Percentiles rank a stretch among this genome's conserved stretches.
phyloP scores from a whole-genome alignment of 441 rosid genomes.

The Metrosideros polymorpha region DNA sequence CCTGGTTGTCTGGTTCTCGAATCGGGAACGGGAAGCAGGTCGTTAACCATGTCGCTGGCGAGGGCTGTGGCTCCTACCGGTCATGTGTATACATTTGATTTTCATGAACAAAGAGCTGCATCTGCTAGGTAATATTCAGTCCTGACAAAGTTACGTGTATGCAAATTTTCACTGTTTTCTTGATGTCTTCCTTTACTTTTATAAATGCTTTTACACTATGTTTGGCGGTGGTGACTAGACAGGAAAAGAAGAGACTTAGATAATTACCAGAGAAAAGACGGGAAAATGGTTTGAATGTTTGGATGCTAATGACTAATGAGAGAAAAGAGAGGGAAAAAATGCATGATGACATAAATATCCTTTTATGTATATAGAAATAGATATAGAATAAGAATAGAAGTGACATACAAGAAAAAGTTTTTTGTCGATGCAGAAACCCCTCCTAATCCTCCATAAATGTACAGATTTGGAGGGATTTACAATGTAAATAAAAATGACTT shows the following conservation, averaged over 20 bases:
- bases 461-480: background rate
- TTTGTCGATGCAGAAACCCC: background rate
- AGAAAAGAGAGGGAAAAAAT: background rate
- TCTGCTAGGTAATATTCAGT: conserved; percentile 59
- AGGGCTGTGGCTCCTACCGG: conserved; percentile 85
- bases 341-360: background rate
- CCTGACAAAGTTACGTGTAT: background rate
- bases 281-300: background rate
- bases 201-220: background rate
- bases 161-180: background rate
- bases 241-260: background rate
- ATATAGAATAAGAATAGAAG: background rate
- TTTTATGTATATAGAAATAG: no score
- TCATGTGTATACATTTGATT: conserved; percentile 80
- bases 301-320: background rate
- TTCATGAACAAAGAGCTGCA: conserved; percentile 80
- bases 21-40: conserved; percentile 85
- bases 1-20: conserved; percentile 81
- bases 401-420: background rate
- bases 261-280: background rate
- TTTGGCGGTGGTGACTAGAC: background rate
- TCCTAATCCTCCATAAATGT: background rate
- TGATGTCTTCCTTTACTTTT: background rate
- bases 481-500: background rate
- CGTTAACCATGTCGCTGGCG: conserved; percentile 65